phyloP scores from a whole-genome alignment of 116 monocot genomes.

The Zostera marina region DNA sequence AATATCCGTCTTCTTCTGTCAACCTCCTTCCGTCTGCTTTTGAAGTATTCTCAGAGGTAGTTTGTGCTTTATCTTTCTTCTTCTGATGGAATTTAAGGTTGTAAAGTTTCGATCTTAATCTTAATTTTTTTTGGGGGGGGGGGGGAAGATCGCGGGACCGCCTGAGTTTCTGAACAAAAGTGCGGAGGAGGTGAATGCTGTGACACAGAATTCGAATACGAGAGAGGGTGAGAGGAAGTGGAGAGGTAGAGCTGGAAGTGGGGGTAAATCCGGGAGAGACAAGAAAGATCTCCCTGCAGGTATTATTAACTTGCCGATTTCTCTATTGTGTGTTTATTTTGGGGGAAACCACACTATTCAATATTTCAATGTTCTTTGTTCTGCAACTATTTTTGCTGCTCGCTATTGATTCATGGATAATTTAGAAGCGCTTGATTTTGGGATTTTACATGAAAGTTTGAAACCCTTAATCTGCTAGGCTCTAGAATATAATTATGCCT shows the following conservation, averaged over 20 bases:
- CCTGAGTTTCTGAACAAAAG: slow-evolving; percentile 68
- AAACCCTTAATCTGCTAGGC: too few species aligned
- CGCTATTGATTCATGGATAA: neutral
- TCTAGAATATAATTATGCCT: too few species aligned
- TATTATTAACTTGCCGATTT: neutral
- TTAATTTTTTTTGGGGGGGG: slow-evolving; percentile 12
- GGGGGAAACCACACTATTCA: too few species aligned
- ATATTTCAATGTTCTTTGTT: too few species aligned
- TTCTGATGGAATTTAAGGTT: neutral
- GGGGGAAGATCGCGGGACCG: slow-evolving; percentile 33
- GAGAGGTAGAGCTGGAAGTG: neutral
- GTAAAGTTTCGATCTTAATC: neutral
- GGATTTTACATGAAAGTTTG: too few species aligned
- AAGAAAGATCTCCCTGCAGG: slow-evolving; percentile 13
- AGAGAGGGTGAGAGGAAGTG: slow-evolving; percentile 20
- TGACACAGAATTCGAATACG: slow-evolving; percentile 1
- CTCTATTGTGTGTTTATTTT: neutral
- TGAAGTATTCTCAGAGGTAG: slow-evolving; percentile 75
- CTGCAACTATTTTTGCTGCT: neutral
- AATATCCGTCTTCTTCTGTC: slow-evolving; percentile 1
- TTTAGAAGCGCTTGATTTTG: too few species aligned
- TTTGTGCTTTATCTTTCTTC: neutral
- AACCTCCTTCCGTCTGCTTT: slow-evolving; percentile 51
- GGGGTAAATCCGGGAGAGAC: slow-evolving; percentile 6
- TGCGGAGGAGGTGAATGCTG: slow-evolving; percentile 4